Base-by-base conservation (phyloP, 768 basidiomycete genomes). In the Kwoniella bestiolae region DNA sequence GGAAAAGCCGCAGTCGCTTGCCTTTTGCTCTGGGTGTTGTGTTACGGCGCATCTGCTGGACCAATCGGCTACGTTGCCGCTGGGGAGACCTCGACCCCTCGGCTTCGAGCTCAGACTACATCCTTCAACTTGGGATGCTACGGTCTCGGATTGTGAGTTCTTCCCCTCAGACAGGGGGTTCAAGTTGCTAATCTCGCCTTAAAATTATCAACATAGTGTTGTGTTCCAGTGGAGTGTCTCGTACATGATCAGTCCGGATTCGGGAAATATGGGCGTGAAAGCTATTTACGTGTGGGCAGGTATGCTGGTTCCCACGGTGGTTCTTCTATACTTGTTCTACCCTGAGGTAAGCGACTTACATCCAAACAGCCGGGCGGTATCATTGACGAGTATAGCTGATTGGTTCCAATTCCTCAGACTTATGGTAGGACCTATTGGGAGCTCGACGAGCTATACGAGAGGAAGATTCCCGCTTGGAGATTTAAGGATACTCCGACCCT, bases 381-480 rank as follows among this genome's bases (percentile, higher is more conserved):
- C 18, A 23, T 51, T 31, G 25, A 11, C 26, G 50, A 9, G 25
- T n/a, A 2, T 1, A n/a, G n/a, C n/a, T n/a, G n/a, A n/a, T n/a
- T n/a, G n/a, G n/a, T n/a, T n/a, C n/a, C n/a, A n/a, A n/a, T 9
- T 26, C 7, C 16, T 28, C 47, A 68, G 57, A 69, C 68, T 5
- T 51, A 53, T 41, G 71, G 71, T 26, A 60, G 68, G 25, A 64
- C 61, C 7, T 72, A 70, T 50, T 32, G 29, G 23, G 71, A 72
- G 61, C 41, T 72, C 18, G 71, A 72, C 51, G 71, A 72, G 65
- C 68, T 72, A 7, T 72, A 69, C 58, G 65, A 66, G 25, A 65
- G 71, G 26, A 38, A 46, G 14, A 65, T 72, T 18, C 59, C 62
- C 5, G 71, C 71, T 49, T 63, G 71, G 56, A 46, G 51, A 25